These are phyloP conservation scores for Neoscytalidium dimidiatum DNA, from an alignment of 2,329 filamentous ascomycete species.

Conservation along the genomic window DNA sequence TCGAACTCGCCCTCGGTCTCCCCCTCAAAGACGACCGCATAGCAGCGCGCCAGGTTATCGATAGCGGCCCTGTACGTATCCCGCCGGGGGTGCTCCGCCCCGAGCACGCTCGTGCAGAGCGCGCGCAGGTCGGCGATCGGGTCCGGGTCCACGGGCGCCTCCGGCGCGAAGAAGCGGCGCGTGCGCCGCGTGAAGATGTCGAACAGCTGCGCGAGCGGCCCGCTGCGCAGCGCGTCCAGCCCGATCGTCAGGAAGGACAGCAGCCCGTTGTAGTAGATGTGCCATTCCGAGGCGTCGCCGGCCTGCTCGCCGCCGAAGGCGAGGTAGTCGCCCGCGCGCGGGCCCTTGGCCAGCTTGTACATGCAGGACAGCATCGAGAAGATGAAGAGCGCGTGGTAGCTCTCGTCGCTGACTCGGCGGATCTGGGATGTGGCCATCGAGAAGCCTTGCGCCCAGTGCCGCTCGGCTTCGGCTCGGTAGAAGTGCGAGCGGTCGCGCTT, in stretches of 20 bases:
- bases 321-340: constrained; percentile 22
- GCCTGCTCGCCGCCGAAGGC: neutral
- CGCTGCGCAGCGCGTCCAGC: neutral
- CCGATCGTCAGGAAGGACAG: neutral
- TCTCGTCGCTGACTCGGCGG: neutral
- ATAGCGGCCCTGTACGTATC: neutral
- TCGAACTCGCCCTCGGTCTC: neutral
- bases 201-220: neutral
- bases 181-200: neutral
- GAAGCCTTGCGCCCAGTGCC: neutral
- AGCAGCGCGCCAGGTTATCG: neutral
- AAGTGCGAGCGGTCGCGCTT: neutral
- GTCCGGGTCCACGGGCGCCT: neutral
- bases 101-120: neutral
- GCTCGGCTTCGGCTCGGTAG: neutral
- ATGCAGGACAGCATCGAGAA: constrained; percentile 5
- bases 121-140: neutral
- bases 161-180: neutral
- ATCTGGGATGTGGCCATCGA: neutral
- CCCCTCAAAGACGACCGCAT: neutral
- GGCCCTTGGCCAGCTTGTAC: constrained; percentile 18
- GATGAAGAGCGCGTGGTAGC: neutral
- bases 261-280: neutral
- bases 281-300: neutral
- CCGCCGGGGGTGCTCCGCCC: neutral